Base-by-base conservation (phyloP, 768 basidiomycete genomes). In the Serendipita vermifera region DNA sequence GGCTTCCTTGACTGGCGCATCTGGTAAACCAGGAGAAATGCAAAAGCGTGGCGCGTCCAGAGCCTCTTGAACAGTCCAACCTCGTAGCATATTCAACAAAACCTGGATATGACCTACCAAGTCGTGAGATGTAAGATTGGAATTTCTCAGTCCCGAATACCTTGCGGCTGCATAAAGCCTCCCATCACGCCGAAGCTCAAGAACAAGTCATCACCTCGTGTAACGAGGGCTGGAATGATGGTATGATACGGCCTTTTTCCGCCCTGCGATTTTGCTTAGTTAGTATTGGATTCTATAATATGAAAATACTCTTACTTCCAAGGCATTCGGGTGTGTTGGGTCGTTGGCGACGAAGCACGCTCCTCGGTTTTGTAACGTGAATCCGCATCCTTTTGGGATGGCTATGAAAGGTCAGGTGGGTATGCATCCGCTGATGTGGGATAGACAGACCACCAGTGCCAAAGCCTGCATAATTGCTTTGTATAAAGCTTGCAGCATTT, bases 71-170 rank as follows among this genome's bases (percentile, higher is more conserved):
- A 82, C 77, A 2, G 82, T 85, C 67, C 81, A 88, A 2, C 93
- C 93, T 41, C 91, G 79, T 26, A 97, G 76, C 54, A 96, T 77
- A 65, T 92, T 96, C 27, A 97, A 69, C 24, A 98, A 73, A 5
- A 97, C 92, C 69, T 99, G 96, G 3, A 98, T 78, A 62, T 98
- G 94, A 0, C 96, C 93, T 75, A 94, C 92, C 1, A 94, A 94
- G 79, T 96, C 70, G 66, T 46, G 11, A 20, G 9, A 26, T 7
- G 11, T 14, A 11, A 31, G 24, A 33, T 33, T 29, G 9, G 9
- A 54, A 29, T 13, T 24, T n/a, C 17, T 27, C 24, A 31, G 22
- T 9, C 24, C 11, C 5, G 9, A 55, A 22, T 9, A 51, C 36
- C 54, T 51, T 51, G 46, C 11, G 77, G 84, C 75, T 87, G 87